Evolutionary conservation across 2,329 filamentous ascomycete genomes (phyloP), one percentile per base, ranked within the genome.

Genomic region (Neonectria ditissima): DNA sequence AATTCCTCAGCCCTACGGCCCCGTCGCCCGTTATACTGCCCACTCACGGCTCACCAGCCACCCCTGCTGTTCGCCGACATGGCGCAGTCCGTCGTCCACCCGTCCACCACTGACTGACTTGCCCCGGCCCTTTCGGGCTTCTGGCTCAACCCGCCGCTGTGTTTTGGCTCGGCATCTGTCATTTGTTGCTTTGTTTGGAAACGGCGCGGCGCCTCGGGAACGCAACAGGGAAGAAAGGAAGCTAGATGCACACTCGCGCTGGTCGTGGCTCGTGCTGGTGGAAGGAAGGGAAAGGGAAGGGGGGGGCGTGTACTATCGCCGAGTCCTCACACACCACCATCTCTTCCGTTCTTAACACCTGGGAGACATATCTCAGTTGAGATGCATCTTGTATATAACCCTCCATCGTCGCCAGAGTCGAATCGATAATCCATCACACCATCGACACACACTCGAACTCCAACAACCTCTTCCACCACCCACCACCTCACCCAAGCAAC

Each of bases 161-260:
- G 43, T 54, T 44, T 44, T 68, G 51, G 13, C 18, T 30, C 44
- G 44, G 6, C 5, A 8, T 16, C 34, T 13, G n/a, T 41, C n/a
- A 18, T 41, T 22, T 68, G 65, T 69, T 71, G 68, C 64, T 65
- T 68, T 62, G 55, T 72, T 72, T 72, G 68, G 66, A 69, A 58
- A 55, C 65, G 43, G 45, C 45, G 47, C 48, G 47, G 59, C 16
- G 14, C 24, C 47, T 48, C 47, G 48, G 48, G n/a, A 30, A 50
- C 28, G 16, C 43, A 37, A 41, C 3, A 28, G 13, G 6, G 10
- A 26, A 34, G 41, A 4, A 28, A n/a, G 6, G 10, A 26, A 34
- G 24, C 11, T 26, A 24, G 39, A 24, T 45, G 53, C 14, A 10
- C 48, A 16, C 20, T 51, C 16, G 37, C 37, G 8, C n/a, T 20